Evolutionary conservation across 1,139 yeast genomes (phyloP), one percentile per base, ranked within the genome.

Genomic region (Sugiyamaella pinicola): DNA sequence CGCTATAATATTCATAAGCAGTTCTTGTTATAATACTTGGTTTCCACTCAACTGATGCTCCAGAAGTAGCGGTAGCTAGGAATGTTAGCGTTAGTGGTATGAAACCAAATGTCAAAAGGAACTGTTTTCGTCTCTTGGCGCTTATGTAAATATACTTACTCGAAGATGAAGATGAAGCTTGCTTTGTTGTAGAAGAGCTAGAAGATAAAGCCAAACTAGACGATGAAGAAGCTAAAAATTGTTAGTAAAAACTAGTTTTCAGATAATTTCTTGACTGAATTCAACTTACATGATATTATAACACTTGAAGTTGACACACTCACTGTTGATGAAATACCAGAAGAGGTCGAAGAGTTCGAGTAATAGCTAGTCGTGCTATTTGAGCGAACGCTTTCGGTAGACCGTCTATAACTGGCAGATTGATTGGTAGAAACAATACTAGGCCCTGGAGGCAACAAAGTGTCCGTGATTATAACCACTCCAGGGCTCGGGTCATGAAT

Each of bases 1-100:
- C 49, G 24, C 42, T 45, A 21, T 45, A 45, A 26, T 35, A 35
- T 13, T 26, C 42, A 35, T 35, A 35, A 17, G 34, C 22, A 10
- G 49, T 45, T 9, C 19, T 24, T 6, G 41, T 45, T 35, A 45
- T 29, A 4, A 35, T 21, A 8, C 18, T 26, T 13, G 49, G 49
- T 5, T 8, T 31, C 42, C 35, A 35, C 9, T 8, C 21, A 9
- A 15, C 41, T 15, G 17, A 10, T 5, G n/a, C 26, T 7, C 41
- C 17, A 9, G 38, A 15, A 19, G 41, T 12, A 18, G 21, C 10
- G 26, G 41, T 15, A 18, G 24, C 26, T 19, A 18, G 3, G 5
- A 37, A n/a, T n/a, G n/a, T n/a, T 37, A 15, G 9, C 2, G 41
- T 37, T 37, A 37, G 24, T 18, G 10, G 3, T n/a, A n/a, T 12